A percentile compares a stretch with the other conserved stretches of the same genome.
phyloP scores from a whole-genome alignment of 495 filamentous ascomycete species.

The Usnea hakonensis region DNA sequence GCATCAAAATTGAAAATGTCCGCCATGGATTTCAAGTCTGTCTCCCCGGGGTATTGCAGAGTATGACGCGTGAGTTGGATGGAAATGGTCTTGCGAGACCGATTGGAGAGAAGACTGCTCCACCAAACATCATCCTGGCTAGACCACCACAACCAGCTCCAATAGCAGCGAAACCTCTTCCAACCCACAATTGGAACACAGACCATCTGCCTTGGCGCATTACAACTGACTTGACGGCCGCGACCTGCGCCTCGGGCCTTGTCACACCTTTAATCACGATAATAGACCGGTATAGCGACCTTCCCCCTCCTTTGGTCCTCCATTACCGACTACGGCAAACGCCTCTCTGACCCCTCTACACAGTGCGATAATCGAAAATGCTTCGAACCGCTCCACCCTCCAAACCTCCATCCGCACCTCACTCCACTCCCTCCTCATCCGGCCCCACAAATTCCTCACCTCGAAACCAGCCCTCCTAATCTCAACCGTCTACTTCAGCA shows the following conservation, averaged over 20 bases:
- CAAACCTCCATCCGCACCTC: constrained; percentile 55
- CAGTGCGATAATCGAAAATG: constrained; percentile 93
- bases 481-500: constrained; percentile 80
- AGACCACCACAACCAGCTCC: constrained; percentile 5
- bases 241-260: constrained; percentile 67
- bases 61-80: constrained; percentile 18
- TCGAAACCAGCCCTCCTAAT: constrained; percentile 81
- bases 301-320: not conserved
- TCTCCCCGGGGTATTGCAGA: not conserved
- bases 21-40: not conserved
- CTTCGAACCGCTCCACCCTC: constrained; percentile 72
- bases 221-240: constrained; percentile 64
- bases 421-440: constrained; percentile 52
- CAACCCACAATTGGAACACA: constrained; percentile 62
- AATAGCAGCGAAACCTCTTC: constrained; percentile 16
- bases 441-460: constrained; percentile 64
- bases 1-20: constrained; percentile 1
- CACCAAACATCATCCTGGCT: constrained; percentile 16
- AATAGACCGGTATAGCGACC: constrained; percentile 66
- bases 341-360: constrained; percentile 19
- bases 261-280: constrained; percentile 84
- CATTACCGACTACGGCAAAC: not conserved
- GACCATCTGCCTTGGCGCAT: constrained; percentile 60
- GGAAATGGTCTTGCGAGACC: constrained; percentile 11
- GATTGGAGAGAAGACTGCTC: constrained; percentile 6